Evolutionary conservation across 1,284 basidiomycete genomes (phyloP).

Genomic region (Apiotrichum siamense): DNA sequence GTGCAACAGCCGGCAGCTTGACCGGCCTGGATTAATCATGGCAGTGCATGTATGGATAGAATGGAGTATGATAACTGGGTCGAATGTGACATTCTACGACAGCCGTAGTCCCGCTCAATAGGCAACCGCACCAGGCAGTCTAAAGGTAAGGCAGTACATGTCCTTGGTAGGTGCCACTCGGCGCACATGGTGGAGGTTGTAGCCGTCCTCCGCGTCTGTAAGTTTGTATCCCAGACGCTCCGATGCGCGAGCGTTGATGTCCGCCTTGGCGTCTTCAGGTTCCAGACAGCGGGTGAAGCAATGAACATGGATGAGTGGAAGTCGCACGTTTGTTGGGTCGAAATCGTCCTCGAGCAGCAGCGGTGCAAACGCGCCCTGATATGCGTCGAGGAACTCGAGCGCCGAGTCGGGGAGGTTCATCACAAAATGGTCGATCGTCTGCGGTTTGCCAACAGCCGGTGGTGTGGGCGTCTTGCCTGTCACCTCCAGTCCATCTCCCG

Average conservation of each 20-base stretch:
- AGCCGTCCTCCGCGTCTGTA: conserved; percentile 51
- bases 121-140: conserved; percentile 58
- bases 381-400: conserved; percentile 83
- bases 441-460: conserved; percentile 35
- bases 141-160: conserved; percentile 97
- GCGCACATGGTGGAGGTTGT: conserved; percentile 69
- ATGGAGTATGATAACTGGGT: no score
- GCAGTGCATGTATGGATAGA: no score
- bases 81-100: no score
- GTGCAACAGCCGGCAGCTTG: no score
- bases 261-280: conserved; percentile 57
- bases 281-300: conserved; percentile 92
- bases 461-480: neutral
- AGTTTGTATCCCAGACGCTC: conserved; percentile 59
- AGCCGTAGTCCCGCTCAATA: no score
- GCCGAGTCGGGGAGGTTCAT: conserved; percentile 97
- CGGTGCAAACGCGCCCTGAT: conserved; percentile 59
- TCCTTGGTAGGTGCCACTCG: conserved; percentile 95
- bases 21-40: no score
- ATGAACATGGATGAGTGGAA: conserved; percentile 92
- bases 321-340: conserved; percentile 32
- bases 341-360: conserved; percentile 25
- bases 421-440: conserved; percentile 74
- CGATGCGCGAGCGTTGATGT: conserved; percentile 74
- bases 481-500: neutral